Percentiles rank a stretch among this genome's conserved stretches.
These are phyloP conservation scores for Diddensiella caesifluorescens DNA, from an alignment of 805 yeast species.

Conservation along the genomic window DNA sequence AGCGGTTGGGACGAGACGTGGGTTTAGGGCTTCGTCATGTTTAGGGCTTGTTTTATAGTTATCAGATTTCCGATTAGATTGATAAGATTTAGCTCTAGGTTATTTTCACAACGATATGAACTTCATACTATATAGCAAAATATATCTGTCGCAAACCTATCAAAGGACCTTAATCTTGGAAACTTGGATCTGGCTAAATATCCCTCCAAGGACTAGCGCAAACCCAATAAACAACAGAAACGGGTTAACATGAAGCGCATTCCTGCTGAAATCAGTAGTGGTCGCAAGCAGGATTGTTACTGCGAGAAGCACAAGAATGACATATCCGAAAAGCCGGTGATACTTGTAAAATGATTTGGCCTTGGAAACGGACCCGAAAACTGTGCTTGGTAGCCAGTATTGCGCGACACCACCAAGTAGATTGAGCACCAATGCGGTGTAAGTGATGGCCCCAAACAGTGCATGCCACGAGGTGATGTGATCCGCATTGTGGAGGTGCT, in stretches of 20 bases:
- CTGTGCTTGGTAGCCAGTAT: constrained; percentile 24
- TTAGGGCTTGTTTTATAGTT: too few species aligned
- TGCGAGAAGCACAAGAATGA: constrained; percentile 11
- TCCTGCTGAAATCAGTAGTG: constrained; percentile 20
- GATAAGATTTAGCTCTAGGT: too few species aligned
- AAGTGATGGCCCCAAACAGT: constrained; percentile 24
- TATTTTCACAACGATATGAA: too few species aligned
- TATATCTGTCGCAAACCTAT: too few species aligned
- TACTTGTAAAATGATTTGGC: constrained; percentile 28
- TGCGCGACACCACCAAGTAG: constrained; percentile 25
- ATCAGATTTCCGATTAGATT: too few species aligned
- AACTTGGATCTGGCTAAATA: constrained; percentile 10
- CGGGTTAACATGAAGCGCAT: constrained; percentile 18
- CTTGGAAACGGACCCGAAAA: constrained; percentile 25
- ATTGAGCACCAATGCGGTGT: constrained; percentile 15
- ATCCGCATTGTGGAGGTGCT: constrained; percentile 22
- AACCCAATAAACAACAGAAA: constrained; percentile 11
- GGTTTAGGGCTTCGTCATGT: too few species aligned
- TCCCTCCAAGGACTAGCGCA: constrained; percentile 10
- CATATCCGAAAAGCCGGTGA: constrained; percentile 29
- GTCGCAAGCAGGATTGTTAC: constrained; percentile 20
- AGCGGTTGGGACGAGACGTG: too few species aligned
- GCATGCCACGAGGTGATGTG: constrained; percentile 30
- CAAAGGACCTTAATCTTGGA: constrained; percentile 13
- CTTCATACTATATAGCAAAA: too few species aligned